Percentiles rank a stretch among this genome's conserved stretches.
Conservation (phyloP, 257 asterid species). For the Solanum dulcamara region DNA sequence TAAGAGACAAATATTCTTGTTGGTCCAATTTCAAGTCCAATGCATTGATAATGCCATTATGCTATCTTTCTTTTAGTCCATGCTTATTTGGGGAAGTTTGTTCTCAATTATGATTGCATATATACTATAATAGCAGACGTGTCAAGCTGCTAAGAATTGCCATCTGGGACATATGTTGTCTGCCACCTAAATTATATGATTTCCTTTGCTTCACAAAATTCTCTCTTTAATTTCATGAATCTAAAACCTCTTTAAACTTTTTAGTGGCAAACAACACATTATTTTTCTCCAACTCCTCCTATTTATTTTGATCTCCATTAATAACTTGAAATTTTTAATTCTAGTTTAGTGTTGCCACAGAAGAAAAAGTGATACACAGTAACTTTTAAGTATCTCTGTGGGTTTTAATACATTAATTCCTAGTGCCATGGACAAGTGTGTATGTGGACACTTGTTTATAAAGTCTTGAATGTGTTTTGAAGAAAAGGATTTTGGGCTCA, state of each 20-base stretch:
- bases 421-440: neutral
- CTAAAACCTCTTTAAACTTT: neutral
- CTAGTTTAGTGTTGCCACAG: neutral
- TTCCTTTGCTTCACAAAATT: neutral
- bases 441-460: neutral
- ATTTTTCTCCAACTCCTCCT: neutral
- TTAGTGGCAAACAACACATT: neutral
- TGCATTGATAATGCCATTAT: constrained; percentile 7
- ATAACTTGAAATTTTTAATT: neutral
- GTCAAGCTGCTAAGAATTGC: neutral
- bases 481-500: neutral
- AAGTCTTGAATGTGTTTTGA: neutral
- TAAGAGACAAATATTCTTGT: neutral
- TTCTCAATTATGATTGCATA: neutral
- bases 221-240: neutral
- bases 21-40: constrained; percentile 2
- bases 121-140: constrained; percentile 2
- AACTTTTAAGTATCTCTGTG: neutral
- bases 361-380: neutral
- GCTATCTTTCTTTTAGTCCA: constrained; percentile 20
- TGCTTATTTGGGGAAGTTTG: constrained; percentile 31
- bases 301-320: neutral
- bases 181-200: constrained; percentile 13
- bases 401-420: neutral
- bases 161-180: constrained; percentile 13